Percentiles rank a stretch among this genome's conserved stretches.
Evolutionary conservation across 805 yeast species (phyloP).

Genomic region (Schwanniomyces occidentalis): DNA sequence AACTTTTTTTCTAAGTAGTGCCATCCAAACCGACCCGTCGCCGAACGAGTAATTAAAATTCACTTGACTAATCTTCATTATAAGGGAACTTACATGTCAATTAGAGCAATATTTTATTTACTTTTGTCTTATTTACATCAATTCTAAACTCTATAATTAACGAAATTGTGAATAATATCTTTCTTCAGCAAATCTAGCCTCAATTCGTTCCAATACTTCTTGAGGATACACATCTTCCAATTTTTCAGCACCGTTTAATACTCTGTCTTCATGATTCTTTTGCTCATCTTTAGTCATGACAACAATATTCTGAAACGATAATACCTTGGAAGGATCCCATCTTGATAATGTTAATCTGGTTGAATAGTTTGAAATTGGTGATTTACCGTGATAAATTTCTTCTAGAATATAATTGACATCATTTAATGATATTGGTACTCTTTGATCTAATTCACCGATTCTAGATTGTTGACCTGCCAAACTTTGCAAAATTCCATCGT

Average conservation of each 20-base stretch:
- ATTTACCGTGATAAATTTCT: slow-evolving; percentile 90
- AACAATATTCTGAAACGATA: slow-evolving; percentile 76
- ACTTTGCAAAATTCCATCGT: slow-evolving; percentile 79
- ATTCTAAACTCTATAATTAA: slow-evolving; percentile 12
- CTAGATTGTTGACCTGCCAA: slow-evolving; percentile 87
- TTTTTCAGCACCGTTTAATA: slow-evolving; percentile 66
- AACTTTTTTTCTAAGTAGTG: too few relatives aligned
- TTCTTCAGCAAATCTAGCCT: slow-evolving; percentile 73
- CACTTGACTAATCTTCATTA: too few relatives aligned
- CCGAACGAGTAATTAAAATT: too few relatives aligned
- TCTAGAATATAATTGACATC: slow-evolving; percentile 86
- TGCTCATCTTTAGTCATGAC: slow-evolving; percentile 89
- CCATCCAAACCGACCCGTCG: too few relatives aligned
- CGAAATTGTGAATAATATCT: slow-evolving; percentile 63
- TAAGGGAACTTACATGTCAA: too few relatives aligned
- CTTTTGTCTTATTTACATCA: too few relatives aligned
- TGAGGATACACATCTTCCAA: slow-evolving; percentile 62
- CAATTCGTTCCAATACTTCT: slow-evolving; percentile 57
- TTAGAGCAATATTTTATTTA: too few relatives aligned
- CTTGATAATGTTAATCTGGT: slow-evolving; percentile 77
- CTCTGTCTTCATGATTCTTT: slow-evolving; percentile 70
- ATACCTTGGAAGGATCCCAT: slow-evolving; percentile 75
- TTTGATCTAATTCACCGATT: slow-evolving; percentile 67
- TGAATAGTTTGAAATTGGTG: slow-evolving; percentile 80
- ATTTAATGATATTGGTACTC: slow-evolving; percentile 67